Percentiles rank a stretch among this genome's conserved stretches.
Conservation (phyloP, 331 rosid genomes). For the Phaseolus coccineus region DNA sequence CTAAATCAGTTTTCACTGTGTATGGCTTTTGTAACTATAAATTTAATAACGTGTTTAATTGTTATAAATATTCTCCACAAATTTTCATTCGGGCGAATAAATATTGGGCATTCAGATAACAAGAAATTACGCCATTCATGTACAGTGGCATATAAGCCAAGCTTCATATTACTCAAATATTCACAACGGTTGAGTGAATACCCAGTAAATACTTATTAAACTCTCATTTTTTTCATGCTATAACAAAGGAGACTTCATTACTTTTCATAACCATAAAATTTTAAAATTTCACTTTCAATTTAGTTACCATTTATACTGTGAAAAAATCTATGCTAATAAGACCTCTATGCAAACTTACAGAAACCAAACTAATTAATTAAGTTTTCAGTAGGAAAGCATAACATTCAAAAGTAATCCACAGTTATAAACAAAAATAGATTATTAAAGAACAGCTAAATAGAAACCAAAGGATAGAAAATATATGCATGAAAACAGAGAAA, state of each 20-base stretch:
- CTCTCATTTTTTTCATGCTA: neutral
- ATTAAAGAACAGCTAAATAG: constrained; percentile 23
- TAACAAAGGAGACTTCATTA: constrained; percentile 9
- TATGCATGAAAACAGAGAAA: constrained; percentile 14
- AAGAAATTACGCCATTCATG: neutral
- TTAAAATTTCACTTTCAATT: constrained; percentile 2
- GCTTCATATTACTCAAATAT: constrained; percentile 21
- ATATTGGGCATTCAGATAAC: neutral
- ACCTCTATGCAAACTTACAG: constrained; percentile 1
- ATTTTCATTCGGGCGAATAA: constrained; percentile 2
- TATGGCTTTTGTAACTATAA: neutral
- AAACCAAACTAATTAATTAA: constrained; percentile 4
- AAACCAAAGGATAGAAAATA: constrained; percentile 25
- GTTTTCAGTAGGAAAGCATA: neutral
- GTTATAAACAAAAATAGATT: constrained; percentile 25
- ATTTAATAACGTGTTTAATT: neutral
- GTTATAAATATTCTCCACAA: constrained; percentile 8
- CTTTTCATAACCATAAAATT: neutral
- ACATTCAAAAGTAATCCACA: constrained; percentile 23
- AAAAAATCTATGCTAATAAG: constrained; percentile 1
- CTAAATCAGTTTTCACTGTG: neutral
- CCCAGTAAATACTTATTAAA: constrained; percentile 17
- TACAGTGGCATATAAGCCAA: constrained; percentile 6
- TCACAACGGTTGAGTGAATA: neutral
- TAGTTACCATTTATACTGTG: neutral